Percentiles rank a stretch among this genome's conserved stretches.
Evolutionary conservation across 257 asterid species (phyloP).

Genomic region (Solanum chmielewskii): DNA sequence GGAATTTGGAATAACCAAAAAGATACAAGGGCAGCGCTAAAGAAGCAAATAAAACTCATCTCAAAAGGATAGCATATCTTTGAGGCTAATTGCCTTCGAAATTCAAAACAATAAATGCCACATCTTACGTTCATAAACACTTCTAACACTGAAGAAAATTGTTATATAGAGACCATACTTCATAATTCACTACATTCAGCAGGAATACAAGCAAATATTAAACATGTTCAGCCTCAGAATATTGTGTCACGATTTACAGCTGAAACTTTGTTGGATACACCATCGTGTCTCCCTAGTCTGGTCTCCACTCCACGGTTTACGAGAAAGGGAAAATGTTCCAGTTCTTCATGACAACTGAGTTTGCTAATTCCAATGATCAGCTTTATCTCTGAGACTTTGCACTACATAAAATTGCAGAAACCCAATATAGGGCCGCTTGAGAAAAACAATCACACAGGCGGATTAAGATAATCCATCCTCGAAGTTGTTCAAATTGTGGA

Average conservation of each 20-base stretch:
- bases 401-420: background rate
- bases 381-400: background rate
- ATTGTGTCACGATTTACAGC: background rate
- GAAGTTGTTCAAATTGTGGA: background rate
- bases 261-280: background rate
- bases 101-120: background rate
- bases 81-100: background rate
- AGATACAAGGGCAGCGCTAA: background rate
- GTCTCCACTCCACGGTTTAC: background rate
- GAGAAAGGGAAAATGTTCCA: background rate
- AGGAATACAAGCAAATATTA: background rate
- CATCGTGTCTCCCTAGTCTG: background rate
- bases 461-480: background rate
- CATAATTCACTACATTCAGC: background rate
- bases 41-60: background rate
- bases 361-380: background rate
- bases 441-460: background rate
- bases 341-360: background rate
- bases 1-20: background rate
- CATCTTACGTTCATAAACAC: background rate
- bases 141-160: background rate
- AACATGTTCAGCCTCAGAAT: background rate
- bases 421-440: background rate
- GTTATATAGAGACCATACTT: background rate
- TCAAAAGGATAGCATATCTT: background rate